These are phyloP conservation scores for Pichia membranifaciens DNA, from an alignment of 805 yeast species.

Conservation along the genomic window DNA sequence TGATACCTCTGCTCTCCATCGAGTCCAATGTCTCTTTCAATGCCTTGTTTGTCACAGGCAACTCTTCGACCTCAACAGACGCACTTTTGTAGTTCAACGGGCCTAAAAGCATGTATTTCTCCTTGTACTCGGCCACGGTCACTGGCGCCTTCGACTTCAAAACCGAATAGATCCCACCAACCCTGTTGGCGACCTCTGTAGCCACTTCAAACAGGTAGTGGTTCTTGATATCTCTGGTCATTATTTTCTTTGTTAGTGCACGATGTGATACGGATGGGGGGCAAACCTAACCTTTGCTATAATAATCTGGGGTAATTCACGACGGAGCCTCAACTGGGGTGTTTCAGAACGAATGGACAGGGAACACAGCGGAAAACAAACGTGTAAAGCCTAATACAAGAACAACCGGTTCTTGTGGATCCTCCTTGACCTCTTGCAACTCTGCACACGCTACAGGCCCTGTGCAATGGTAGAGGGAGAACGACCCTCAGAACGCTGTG, in stretches of 20 bases:
- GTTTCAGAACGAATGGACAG: no score
- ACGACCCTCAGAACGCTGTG: no score
- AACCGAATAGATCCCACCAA: conserved; percentile 96
- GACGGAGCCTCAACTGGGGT: no score
- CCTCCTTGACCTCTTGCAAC: no score
- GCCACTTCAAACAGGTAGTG: conserved; percentile 90
- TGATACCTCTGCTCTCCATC: conserved; percentile 78
- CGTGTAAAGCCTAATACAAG: no score
- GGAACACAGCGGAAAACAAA: no score
- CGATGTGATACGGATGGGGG: no score
- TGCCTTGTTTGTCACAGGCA: conserved; percentile 41
- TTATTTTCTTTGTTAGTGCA: conserved; percentile 23
- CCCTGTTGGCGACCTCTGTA: conserved; percentile 95
- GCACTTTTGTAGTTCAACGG: conserved; percentile 73
- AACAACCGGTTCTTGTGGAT: no score
- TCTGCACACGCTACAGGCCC: no score
- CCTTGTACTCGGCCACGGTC: conserved; percentile 87
- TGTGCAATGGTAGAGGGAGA: no score
- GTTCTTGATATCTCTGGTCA: conserved; percentile 81
- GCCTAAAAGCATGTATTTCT: conserved; percentile 80
- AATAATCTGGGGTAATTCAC: conserved; percentile 4
- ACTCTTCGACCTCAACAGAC: conserved; percentile 75
- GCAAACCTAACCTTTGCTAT: background rate
- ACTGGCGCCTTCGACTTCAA: conserved; percentile 95
- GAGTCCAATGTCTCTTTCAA: conserved; percentile 62